phyloP scores from a whole-genome alignment of 345 rosid genomes.

The Reutealis trisperma region DNA sequence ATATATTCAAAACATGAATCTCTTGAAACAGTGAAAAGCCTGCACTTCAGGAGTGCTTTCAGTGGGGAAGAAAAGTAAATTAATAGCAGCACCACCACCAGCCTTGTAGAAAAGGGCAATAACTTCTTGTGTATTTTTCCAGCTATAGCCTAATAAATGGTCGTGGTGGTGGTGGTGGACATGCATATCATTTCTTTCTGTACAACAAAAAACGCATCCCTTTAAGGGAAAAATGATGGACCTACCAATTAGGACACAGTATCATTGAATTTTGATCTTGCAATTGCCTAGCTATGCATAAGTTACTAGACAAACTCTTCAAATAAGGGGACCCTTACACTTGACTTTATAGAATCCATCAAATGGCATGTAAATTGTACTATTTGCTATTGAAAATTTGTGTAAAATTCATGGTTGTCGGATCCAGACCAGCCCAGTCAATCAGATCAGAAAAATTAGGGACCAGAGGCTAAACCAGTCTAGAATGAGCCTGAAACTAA shows the following conservation, averaged over 20 bases:
- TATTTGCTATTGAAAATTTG: neutral
- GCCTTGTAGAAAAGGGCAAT: neutral
- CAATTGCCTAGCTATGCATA: neutral
- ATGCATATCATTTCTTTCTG: conserved; percentile 10
- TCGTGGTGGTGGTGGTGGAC: neutral
- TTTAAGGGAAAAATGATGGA: neutral
- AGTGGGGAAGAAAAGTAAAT: conserved; percentile 7
- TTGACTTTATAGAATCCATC: neutral
- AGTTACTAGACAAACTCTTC: neutral
- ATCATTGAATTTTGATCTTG: neutral
- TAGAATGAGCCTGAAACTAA: too few species aligned
- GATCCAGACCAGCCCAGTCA: too few species aligned
- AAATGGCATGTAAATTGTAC: neutral
- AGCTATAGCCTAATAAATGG: neutral
- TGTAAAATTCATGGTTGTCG: too few species aligned
- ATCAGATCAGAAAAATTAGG: too few species aligned
- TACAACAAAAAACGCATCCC: neutral
- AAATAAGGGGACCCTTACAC: neutral
- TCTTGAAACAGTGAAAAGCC: neutral
- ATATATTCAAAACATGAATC: conserved; percentile 10
- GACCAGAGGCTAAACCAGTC: too few species aligned
- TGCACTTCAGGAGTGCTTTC: neutral
- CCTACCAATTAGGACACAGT: conserved; percentile 12
- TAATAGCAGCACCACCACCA: too few species aligned
- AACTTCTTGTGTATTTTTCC: neutral